Evolutionary conservation across 192 early-diverging fungal genomes (phyloP).

Genomic region (Podochytrium sp.): DNA sequence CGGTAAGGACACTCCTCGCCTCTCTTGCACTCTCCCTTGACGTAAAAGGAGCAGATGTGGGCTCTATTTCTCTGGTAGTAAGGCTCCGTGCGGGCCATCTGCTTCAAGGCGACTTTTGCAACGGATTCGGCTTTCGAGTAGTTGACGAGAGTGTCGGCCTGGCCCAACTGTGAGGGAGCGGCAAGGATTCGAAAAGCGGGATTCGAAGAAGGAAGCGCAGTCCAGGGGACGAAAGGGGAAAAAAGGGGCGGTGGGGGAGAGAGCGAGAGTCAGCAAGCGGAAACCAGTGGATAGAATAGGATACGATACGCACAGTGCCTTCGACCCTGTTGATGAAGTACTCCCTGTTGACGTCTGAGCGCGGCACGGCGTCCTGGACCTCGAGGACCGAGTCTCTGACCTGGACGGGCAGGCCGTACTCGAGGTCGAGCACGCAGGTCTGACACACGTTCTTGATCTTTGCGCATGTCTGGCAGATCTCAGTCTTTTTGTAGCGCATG

Average conservation of each 20-base stretch:
- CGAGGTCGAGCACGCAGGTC: slow-evolving; percentile 95
- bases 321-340: slow-evolving; percentile 86
- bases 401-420: slow-evolving; percentile 90
- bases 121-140: slow-evolving; percentile 73
- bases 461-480: slow-evolving; percentile 96
- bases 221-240: background rate
- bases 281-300: background rate
- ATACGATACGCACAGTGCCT: slow-evolving; percentile 35
- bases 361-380: slow-evolving; percentile 76
- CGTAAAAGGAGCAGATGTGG: slow-evolving; percentile 96
- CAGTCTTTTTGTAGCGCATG: slow-evolving; percentile 97
- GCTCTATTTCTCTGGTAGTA: slow-evolving; percentile 90
- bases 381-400: slow-evolving; percentile 88
- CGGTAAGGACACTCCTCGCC: slow-evolving; percentile 93
- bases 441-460: slow-evolving; percentile 99
- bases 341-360: slow-evolving; percentile 84
- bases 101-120: slow-evolving; percentile 74
- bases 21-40: slow-evolving; percentile 90
- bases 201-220: background rate
- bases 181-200: background rate
- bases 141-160: slow-evolving; percentile 60
- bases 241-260: background rate
- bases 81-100: slow-evolving; percentile 83
- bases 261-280: background rate
- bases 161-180: slow-evolving; percentile 47